Percentiles rank a stretch among this genome's conserved stretches.
Evolutionary conservation across 2,329 filamentous ascomycete genomes (phyloP).

Genomic region (Coniochaeta sp.): DNA sequence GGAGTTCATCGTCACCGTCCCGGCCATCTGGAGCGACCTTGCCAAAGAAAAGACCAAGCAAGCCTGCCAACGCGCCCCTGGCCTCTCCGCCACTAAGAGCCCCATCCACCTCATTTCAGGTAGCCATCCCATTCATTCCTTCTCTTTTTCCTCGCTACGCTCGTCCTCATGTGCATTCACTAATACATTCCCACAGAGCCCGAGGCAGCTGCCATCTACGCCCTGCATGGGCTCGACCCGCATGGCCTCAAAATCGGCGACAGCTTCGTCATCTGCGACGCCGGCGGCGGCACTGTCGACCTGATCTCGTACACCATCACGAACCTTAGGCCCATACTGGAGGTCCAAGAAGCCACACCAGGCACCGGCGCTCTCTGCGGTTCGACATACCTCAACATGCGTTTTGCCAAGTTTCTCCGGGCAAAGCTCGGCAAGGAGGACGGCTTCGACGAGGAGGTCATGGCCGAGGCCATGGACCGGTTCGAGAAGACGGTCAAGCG

Average conservation of each 20-base stretch:
- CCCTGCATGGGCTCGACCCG: constrained; percentile 33
- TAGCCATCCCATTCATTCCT: neutral
- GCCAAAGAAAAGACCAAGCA: constrained; percentile 42
- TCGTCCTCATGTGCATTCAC: neutral
- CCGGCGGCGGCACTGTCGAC: constrained; percentile 46
- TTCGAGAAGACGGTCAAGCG: constrained; percentile 36
- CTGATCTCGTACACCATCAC: constrained; percentile 44
- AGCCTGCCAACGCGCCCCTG: constrained; percentile 30
- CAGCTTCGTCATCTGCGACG: constrained; percentile 44
- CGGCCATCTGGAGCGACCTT: constrained; percentile 49
- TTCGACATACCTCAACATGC: constrained; percentile 39
- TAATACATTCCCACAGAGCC: constrained; percentile 29
- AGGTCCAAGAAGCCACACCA: constrained; percentile 39
- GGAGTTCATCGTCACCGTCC: constrained; percentile 49
- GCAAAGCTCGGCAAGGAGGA: constrained; percentile 33
- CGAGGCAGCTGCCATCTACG: constrained; percentile 44
- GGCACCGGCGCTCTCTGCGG: constrained; percentile 43
- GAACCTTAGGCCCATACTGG: constrained; percentile 31
- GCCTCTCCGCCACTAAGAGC: constrained; percentile 18
- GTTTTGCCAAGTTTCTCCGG: constrained; percentile 36
- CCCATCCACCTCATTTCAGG: constrained; percentile 33
- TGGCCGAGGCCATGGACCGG: constrained; percentile 29
- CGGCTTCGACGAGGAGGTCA: constrained; percentile 31
- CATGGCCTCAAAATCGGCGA: constrained; percentile 34
- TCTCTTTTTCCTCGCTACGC: neutral